Evolutionary conservation across 164 flowering plant species (phyloP).

Genomic region (Tetrastigma voinierianum): DNA sequence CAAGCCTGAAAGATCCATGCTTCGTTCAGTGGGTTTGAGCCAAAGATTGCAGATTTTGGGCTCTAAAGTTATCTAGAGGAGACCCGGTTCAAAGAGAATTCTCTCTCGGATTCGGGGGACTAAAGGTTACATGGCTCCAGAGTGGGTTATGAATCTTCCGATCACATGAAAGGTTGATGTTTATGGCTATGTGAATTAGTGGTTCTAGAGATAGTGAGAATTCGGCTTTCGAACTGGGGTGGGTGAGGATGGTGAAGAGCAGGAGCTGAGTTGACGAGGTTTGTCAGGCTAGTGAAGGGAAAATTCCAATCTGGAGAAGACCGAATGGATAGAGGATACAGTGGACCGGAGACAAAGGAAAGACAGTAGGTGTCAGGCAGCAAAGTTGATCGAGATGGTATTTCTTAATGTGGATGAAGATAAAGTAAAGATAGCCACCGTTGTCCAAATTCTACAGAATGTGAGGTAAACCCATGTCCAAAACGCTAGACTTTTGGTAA

Average conservation of each 20-base stretch:
- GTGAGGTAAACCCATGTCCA: background rate
- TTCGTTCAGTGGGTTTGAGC: slow-evolving; percentile 22
- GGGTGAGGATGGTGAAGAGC: slow-evolving; percentile 14
- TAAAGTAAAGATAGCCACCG: slow-evolving; percentile 15
- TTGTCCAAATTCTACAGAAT: slow-evolving; percentile 6
- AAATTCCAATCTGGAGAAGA: slow-evolving; percentile 18
- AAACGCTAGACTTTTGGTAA: too few relatives aligned
- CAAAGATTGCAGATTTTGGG: slow-evolving; percentile 38
- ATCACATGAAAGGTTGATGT: slow-evolving; percentile 36
- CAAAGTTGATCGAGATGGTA: slow-evolving; percentile 19
- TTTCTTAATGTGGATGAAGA: slow-evolving; percentile 27
- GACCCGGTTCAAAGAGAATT: slow-evolving; percentile 11
- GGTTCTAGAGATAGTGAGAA: slow-evolving; percentile 28
- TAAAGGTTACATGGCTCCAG: slow-evolving; percentile 40
- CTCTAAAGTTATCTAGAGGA: slow-evolving; percentile 27
- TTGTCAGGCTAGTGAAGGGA: slow-evolving; percentile 19
- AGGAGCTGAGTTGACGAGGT: slow-evolving; percentile 19
- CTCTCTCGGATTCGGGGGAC: slow-evolving; percentile 31
- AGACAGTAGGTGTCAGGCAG: slow-evolving; percentile 17
- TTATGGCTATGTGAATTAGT: slow-evolving; percentile 36
- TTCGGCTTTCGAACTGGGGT: slow-evolving; percentile 18
- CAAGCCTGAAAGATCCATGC: slow-evolving; percentile 36
- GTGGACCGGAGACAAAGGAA: slow-evolving; percentile 28
- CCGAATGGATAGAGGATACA: slow-evolving; percentile 18
- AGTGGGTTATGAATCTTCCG: slow-evolving; percentile 31